Evolutionary conservation across 164 flowering plant genomes (phyloP).

Genomic region (Brasenia schreberi): DNA sequence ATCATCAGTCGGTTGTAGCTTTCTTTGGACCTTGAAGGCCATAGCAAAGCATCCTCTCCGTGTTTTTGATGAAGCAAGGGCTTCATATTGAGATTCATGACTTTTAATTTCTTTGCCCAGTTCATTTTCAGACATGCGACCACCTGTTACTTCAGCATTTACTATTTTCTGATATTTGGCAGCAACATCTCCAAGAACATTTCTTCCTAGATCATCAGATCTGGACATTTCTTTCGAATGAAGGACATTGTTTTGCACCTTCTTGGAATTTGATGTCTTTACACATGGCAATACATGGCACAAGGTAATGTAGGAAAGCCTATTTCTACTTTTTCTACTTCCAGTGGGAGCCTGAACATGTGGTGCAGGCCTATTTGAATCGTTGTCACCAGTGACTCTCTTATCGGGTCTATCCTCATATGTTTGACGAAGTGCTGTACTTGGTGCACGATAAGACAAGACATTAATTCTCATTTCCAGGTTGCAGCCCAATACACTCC

Average conservation of each 20-base stretch:
- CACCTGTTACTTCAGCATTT: constrained; percentile 14
- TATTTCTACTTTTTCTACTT: constrained; percentile 18
- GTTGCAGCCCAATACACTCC: constrained; percentile 54
- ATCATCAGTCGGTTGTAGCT: constrained; percentile 15
- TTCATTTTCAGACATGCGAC: constrained; percentile 7
- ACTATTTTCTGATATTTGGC: constrained; percentile 11
- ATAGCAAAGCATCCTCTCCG: constrained; percentile 39
- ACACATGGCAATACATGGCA: constrained; percentile 19
- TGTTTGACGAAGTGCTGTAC: not conserved
- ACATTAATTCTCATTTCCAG: constrained; percentile 70
- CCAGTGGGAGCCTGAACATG: constrained; percentile 24
- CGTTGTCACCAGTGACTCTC: constrained; percentile 12
- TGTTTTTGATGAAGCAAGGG: constrained; percentile 8
- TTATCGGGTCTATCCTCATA: not conserved
- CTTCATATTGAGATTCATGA: constrained; percentile 6
- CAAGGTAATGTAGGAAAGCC: constrained; percentile 24
- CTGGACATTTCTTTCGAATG: constrained; percentile 21
- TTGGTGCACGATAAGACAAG: constrained; percentile 2
- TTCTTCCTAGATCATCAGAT: constrained; percentile 44
- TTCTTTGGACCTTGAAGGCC: constrained; percentile 18
- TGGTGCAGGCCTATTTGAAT: constrained; percentile 27
- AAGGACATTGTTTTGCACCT: constrained; percentile 1
- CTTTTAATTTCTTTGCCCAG: constrained; percentile 6
- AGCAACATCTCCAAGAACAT: constrained; percentile 30
- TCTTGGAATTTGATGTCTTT: not conserved